Percentiles rank a stretch among this genome's conserved stretches.
Evolutionary conservation across 495 filamentous ascomycete species (phyloP).

Genomic region (Penicillium cosmopolitanum): DNA sequence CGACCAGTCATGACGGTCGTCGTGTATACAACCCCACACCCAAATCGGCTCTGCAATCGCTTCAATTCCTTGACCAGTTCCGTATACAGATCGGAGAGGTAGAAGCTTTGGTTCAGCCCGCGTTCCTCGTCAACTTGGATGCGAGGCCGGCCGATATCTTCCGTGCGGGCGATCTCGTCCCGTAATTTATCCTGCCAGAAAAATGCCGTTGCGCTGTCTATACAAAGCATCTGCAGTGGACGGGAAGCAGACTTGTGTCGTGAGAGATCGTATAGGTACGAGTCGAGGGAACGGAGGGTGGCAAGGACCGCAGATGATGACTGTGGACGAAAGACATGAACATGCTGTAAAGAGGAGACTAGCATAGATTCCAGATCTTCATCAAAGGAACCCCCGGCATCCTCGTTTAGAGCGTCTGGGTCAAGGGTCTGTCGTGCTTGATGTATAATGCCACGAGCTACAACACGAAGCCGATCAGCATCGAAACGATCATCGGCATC

Average conservation of each 20-base stretch:
- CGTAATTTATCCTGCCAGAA: constrained; percentile 58
- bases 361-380: constrained; percentile 35
- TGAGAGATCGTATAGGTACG: constrained; percentile 54
- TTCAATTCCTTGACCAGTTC: constrained; percentile 40
- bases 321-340: constrained; percentile 61
- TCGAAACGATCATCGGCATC: constrained; percentile 74
- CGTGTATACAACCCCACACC: constrained; percentile 47
- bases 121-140: constrained; percentile 39
- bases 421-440: constrained; percentile 13
- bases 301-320: constrained; percentile 55
- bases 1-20: constrained; percentile 34
- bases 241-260: constrained; percentile 53
- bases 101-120: constrained; percentile 32
- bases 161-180: constrained; percentile 48
- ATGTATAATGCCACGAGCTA: constrained; percentile 36
- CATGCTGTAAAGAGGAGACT: constrained; percentile 43
- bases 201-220: constrained; percentile 61
- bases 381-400: background rate
- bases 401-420: background rate
- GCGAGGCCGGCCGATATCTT: constrained; percentile 39
- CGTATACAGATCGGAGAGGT: constrained; percentile 39
- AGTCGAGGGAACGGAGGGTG: constrained; percentile 50
- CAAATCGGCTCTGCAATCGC: constrained; percentile 39
- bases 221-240: constrained; percentile 50
- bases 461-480: constrained; percentile 53